A percentile compares a stretch with the other conserved stretches of the same genome.
These are phyloP conservation scores for Verticillium dahliae DNA, from an alignment of 2,329 filamentous ascomycete genomes.

Conservation along the genomic window DNA sequence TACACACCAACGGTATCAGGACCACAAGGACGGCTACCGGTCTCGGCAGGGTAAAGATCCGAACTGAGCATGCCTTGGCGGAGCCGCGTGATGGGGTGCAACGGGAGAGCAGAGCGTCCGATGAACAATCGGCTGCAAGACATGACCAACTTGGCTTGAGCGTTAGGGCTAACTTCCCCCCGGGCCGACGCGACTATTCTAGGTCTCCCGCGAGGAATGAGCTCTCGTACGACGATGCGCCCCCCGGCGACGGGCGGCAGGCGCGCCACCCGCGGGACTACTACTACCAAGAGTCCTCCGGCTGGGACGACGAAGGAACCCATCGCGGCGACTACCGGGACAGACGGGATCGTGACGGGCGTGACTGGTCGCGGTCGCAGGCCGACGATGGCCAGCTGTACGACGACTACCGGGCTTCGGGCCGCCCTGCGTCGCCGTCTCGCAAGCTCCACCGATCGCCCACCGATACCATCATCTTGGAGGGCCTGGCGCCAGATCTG, in stretches of 20 bases:
- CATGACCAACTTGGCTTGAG: slow-evolving; percentile 17
- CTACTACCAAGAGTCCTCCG: slow-evolving; percentile 13
- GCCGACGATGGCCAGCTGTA: slow-evolving; percentile 21
- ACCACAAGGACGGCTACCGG: slow-evolving; percentile 33
- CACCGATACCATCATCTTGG: slow-evolving; percentile 47
- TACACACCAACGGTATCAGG: slow-evolving; percentile 7
- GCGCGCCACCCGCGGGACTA: slow-evolving; percentile 11
- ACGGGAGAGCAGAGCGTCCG: not conserved
- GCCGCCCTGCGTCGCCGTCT: slow-evolving; percentile 16
- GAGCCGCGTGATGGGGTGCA: not conserved
- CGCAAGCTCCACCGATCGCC: slow-evolving; percentile 30
- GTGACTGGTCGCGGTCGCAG: slow-evolving; percentile 22
- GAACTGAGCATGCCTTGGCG: slow-evolving; percentile 10
- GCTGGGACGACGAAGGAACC: slow-evolving; percentile 9
- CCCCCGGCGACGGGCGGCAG: slow-evolving; percentile 16
- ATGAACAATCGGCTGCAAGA: not conserved
- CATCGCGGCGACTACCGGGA: slow-evolving; percentile 13
- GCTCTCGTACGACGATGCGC: slow-evolving; percentile 25
- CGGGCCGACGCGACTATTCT: slow-evolving; percentile 34
- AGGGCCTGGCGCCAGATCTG: slow-evolving; percentile 43
- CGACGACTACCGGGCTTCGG: slow-evolving; percentile 16
- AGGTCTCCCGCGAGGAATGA: slow-evolving; percentile 34
- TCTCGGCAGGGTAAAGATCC: slow-evolving; percentile 42
- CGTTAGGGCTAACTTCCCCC: slow-evolving; percentile 37
- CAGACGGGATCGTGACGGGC: slow-evolving; percentile 9